A percentile compares a stretch with the other conserved stretches of the same genome.
These are phyloP conservation scores for Diplocarpon rosae DNA, from an alignment of 2,329 filamentous ascomycete genomes.

Conservation along the genomic window DNA sequence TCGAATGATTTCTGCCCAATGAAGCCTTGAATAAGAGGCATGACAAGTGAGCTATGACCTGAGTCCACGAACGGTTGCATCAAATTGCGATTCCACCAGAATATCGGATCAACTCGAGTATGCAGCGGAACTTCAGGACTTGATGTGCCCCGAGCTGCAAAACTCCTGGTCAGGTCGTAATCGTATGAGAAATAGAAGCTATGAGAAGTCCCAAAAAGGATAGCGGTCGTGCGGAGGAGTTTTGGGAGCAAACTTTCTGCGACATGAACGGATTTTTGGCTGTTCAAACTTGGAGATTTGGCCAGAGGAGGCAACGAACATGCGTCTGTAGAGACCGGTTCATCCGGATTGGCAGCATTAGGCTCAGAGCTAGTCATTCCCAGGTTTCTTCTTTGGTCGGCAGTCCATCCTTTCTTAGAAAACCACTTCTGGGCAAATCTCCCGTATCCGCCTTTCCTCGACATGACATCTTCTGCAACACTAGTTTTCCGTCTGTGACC, in stretches of 20 bases:
- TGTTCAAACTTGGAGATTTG: background rate
- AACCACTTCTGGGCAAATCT: constrained; percentile 89
- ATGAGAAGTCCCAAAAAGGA: constrained; percentile 69
- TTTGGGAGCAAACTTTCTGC: constrained; percentile 57
- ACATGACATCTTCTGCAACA: constrained; percentile 81
- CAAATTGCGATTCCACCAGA: constrained; percentile 85
- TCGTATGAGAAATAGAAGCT: constrained; percentile 98
- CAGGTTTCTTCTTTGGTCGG: constrained; percentile 57
- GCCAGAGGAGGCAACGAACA: constrained; percentile 4
- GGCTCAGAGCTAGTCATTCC: constrained; percentile 46
- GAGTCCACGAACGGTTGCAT: constrained; percentile 61
- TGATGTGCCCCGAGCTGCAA: constrained; percentile 33
- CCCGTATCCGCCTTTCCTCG: constrained; percentile 72
- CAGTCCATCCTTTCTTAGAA: constrained; percentile 69
- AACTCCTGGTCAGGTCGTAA: constrained; percentile 70
- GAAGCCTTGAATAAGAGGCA: constrained; percentile 90
- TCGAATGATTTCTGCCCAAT: constrained; percentile 77
- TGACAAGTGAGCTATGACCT: constrained; percentile 57
- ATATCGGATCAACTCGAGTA: constrained; percentile 62
- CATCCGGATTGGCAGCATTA: constrained; percentile 1
- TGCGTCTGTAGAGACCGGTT: constrained; percentile 26
- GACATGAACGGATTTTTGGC: constrained; percentile 8
- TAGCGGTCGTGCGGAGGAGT: constrained; percentile 68
- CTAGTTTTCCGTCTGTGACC: constrained; percentile 37
- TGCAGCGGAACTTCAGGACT: constrained; percentile 50